Evolutionary conservation across 139 green algal genomes (phyloP).

Genomic region (Closterium sp.): DNA sequence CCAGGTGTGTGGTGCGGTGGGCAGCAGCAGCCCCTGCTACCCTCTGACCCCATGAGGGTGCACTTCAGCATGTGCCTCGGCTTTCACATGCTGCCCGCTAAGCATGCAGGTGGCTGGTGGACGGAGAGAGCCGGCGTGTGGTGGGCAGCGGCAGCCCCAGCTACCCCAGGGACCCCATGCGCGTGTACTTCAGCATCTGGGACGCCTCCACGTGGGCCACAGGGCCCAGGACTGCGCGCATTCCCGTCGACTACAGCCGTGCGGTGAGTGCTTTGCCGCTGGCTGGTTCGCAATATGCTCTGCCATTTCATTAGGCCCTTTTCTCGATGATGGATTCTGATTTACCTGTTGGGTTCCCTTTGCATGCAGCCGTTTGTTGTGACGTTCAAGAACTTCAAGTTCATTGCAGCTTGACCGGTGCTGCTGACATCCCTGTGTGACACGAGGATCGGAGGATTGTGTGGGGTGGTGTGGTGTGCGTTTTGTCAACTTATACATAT

Average conservation of each 20-base stretch:
- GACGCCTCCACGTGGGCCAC: conserved; percentile 2
- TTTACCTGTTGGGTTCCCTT: too few species aligned
- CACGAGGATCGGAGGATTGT: too few species aligned
- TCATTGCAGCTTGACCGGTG: neutral
- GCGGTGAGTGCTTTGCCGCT: neutral
- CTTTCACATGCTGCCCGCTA: too few species aligned
- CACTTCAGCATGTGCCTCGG: too few species aligned
- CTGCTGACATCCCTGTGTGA: too few species aligned
- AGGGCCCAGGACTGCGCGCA: neutral
- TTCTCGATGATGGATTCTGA: too few species aligned
- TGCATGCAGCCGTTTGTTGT: neutral
- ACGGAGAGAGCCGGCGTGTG: neutral
- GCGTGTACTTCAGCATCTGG: neutral
- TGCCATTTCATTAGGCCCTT: neutral
- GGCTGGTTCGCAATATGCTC: too few species aligned
- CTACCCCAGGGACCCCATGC: neutral
- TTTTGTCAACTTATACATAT: too few species aligned
- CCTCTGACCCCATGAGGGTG: neutral
- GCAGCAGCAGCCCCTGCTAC: neutral
- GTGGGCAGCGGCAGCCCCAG: neutral
- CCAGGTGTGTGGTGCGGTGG: neutral
- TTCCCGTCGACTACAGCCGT: neutral
- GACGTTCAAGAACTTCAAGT: neutral
- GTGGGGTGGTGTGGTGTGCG: too few species aligned
- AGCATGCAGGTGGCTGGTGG: neutral